Evolutionary conservation across 768 basidiomycete genomes (phyloP).

Genomic region (Mrakia hoshinonis): DNA sequence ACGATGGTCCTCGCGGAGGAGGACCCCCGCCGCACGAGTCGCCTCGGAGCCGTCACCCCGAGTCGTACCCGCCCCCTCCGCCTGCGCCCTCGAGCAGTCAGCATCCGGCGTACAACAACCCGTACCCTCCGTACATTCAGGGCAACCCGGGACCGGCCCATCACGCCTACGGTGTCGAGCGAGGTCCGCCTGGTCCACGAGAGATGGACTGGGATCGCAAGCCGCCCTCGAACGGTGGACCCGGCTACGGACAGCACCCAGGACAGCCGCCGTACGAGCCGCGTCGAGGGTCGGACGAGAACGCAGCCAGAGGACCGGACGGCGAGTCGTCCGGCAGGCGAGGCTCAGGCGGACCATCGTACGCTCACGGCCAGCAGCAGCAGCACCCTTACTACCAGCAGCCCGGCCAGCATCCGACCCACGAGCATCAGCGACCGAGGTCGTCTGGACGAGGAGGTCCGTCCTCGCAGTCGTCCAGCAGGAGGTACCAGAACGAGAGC

Average conservation of each 20-base stretch:
- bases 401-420: neutral
- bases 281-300: constrained; percentile 21
- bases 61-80: constrained; percentile 17
- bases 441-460: neutral
- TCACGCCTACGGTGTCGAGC: constrained; percentile 3
- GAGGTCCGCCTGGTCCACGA: neutral
- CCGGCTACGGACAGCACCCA: constrained; percentile 6
- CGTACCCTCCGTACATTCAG: constrained; percentile 27
- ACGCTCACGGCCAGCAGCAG: too few species aligned
- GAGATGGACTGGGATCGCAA: constrained; percentile 25
- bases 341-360: constrained; percentile 9
- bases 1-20: constrained; percentile 18
- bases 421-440: neutral
- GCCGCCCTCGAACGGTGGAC: neutral
- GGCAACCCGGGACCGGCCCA: neutral
- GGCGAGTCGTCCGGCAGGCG: constrained; percentile 2
- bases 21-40: constrained; percentile 7
- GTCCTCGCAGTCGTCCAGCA: neutral
- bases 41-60: constrained; percentile 9
- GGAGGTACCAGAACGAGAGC: constrained; percentile 3
- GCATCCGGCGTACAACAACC: constrained; percentile 24
- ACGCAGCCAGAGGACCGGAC: neutral
- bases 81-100: neutral
- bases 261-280: neutral
- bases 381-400: too few species aligned